These are phyloP conservation scores for Pulveroboletus sp. DNA, from an alignment of 768 basidiomycete species.

Conservation along the genomic window DNA sequence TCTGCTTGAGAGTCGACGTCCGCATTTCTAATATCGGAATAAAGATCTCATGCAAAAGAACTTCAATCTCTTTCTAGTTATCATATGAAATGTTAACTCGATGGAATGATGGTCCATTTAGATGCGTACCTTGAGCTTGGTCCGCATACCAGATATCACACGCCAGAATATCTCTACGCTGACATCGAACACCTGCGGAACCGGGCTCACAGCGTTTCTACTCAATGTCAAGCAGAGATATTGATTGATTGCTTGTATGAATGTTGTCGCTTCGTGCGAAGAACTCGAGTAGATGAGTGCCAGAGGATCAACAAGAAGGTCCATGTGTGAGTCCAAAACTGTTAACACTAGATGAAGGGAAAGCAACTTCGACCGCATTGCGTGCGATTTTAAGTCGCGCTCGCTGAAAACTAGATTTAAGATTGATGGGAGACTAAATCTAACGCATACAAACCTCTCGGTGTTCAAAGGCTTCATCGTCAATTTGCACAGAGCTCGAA, in stretches of 20 bases:
- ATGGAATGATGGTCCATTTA: not conserved
- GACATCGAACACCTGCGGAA: constrained; percentile 95
- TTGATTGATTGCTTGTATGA: constrained; percentile 92
- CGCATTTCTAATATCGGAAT: constrained; percentile 98
- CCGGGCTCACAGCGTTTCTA: constrained; percentile 92
- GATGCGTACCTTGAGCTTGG: constrained; percentile 81
- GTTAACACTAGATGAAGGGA: constrained; percentile 93
- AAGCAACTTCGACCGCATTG: constrained; percentile 94
- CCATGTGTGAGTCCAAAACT: constrained; percentile 88
- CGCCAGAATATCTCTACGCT: constrained; percentile 99
- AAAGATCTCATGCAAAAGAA: constrained; percentile 97
- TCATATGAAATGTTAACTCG: constrained; percentile 7
- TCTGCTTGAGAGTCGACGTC: constrained; percentile 93
- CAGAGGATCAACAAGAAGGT: constrained; percentile 81
- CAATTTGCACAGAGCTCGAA: constrained; percentile 93
- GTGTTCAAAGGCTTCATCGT: constrained; percentile 96
- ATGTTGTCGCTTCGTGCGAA: constrained; percentile 81
- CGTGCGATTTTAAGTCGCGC: constrained; percentile 92
- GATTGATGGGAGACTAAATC: constrained; percentile 3
- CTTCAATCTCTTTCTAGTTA: constrained; percentile 95
- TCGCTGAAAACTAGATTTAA: constrained; percentile 54
- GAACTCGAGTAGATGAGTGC: constrained; percentile 93
- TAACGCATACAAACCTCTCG: constrained; percentile 66
- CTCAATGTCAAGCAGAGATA: constrained; percentile 92
- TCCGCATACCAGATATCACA: constrained; percentile 89